These are phyloP conservation scores for Orbilia ellipsospora DNA, from an alignment of 2,329 filamentous ascomycete genomes.

Conservation along the genomic window DNA sequence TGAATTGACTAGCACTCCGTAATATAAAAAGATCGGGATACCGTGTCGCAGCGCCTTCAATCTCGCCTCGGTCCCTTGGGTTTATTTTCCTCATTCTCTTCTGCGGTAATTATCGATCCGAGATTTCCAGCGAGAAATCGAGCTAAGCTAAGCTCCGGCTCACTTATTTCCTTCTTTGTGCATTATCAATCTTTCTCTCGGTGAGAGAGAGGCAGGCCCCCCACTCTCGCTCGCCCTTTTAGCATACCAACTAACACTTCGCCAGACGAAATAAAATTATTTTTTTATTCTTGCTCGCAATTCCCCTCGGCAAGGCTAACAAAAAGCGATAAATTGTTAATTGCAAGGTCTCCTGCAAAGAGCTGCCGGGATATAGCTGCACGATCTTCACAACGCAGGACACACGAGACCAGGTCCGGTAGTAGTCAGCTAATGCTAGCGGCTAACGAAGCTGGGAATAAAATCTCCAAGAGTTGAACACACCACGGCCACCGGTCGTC, in stretches of 20 bases:
- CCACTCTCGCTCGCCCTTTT: constrained; percentile 27
- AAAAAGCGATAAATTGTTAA: constrained; percentile 15
- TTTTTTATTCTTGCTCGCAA: constrained; percentile 34
- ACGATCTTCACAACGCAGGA: constrained; percentile 51
- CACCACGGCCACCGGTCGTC: not conserved
- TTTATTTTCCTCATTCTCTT: constrained; percentile 23
- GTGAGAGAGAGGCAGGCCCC: constrained; percentile 38
- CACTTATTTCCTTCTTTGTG: constrained; percentile 8
- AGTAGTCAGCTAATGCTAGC: constrained; percentile 43
- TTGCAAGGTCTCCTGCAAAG: constrained; percentile 42
- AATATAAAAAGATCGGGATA: constrained; percentile 47
- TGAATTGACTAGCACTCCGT: constrained; percentile 2
- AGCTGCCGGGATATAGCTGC: constrained; percentile 53
- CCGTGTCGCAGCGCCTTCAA: constrained; percentile 35
- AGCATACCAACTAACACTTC: constrained; percentile 30
- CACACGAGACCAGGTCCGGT: constrained; percentile 50
- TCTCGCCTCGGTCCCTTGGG: constrained; percentile 32
- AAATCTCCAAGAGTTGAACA: constrained; percentile 26
- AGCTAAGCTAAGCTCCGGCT: constrained; percentile 11
- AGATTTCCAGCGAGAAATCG: constrained; percentile 39
- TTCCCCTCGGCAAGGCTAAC: constrained; percentile 50
- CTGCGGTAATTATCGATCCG: constrained; percentile 54
- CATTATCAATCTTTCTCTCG: constrained; percentile 14
- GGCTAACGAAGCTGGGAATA: constrained; percentile 53
- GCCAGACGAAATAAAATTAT: constrained; percentile 30